A percentile compares a stretch with the other conserved stretches of the same genome.
phyloP scores from a whole-genome alignment of 2,329 filamentous ascomycete species.

The Macrophomina tecta region DNA sequence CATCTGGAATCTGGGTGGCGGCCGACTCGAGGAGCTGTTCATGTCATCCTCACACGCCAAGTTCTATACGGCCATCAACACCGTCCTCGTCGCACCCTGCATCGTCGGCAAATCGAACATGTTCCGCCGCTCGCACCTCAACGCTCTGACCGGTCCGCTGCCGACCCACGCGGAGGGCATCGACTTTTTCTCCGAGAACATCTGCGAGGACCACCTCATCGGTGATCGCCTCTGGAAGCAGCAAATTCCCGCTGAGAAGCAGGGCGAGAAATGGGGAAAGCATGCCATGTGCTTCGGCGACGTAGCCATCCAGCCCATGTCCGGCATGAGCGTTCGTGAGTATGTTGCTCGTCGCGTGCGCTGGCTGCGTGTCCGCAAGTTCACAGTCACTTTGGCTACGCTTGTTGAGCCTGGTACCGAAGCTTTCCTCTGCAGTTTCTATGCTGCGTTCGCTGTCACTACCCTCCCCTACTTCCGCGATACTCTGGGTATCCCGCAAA shows the following conservation, averaged over 20 bases:
- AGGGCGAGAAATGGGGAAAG: conserved; percentile 64
- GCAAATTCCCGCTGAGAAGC: conserved; percentile 51
- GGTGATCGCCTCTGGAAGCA: conserved; percentile 88
- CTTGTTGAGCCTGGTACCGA: conserved; percentile 93
- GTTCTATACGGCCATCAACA: conserved; percentile 97
- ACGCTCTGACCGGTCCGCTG: conserved; percentile 68
- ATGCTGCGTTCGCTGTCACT: conserved; percentile 79
- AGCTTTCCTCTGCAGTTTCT: conserved; percentile 79
- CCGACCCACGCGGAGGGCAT: conserved; percentile 68
- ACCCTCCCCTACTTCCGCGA: conserved; percentile 69
- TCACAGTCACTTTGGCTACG: conserved; percentile 87
- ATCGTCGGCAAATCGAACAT: conserved; percentile 98
- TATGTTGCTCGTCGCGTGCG: conserved; percentile 83
- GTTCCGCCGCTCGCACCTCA: conserved; percentile 91
- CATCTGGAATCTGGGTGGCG: conserved; percentile 60
- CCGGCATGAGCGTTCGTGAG: conserved; percentile 75
- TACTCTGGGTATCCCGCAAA: conserved; percentile 61
- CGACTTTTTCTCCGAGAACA: conserved; percentile 92
- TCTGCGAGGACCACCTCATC: conserved; percentile 97
- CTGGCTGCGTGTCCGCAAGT: conserved; percentile 94
- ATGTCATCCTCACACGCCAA: conserved; percentile 93
- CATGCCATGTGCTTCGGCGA: conserved; percentile 87
- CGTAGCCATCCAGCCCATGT: conserved; percentile 87
- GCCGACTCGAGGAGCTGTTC: conserved; percentile 91
- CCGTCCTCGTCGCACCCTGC: conserved; percentile 87